phyloP scores from a whole-genome alignment of 345 rosid genomes.

The Linum tenue region DNA sequence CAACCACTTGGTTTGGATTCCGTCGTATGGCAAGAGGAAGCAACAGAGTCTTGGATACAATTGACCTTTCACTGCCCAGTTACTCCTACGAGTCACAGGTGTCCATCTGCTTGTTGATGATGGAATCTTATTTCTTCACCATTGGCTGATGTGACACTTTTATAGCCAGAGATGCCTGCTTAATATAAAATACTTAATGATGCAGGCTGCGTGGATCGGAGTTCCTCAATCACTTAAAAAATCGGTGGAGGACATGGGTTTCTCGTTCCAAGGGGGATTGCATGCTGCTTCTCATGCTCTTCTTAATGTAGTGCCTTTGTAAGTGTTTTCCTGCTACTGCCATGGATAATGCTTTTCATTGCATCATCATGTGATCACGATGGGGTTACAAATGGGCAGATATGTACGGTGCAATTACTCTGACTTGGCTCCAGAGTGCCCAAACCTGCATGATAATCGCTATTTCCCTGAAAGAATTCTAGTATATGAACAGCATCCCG shows the following conservation, averaged over 20 bases:
- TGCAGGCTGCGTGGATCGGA: constrained; percentile 88
- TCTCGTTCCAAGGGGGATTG: constrained; percentile 57
- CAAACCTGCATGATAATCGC: constrained; percentile 49
- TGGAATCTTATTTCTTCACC: not conserved
- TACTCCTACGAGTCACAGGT: constrained; percentile 84
- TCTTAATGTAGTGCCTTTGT: constrained; percentile 73
- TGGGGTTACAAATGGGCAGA: constrained; percentile 30
- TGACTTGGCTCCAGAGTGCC: constrained; percentile 91
- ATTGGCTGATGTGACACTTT: not conserved
- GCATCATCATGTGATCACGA: not conserved
- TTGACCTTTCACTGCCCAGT: constrained; percentile 64
- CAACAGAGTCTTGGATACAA: constrained; percentile 35
- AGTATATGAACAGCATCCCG: constrained; percentile 80
- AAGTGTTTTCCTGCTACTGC: constrained; percentile 17
- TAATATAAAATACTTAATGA: not conserved
- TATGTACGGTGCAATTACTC: constrained; percentile 67
- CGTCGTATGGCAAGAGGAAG: constrained; percentile 43
- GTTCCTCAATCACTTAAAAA: constrained; percentile 51
- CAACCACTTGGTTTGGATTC: constrained; percentile 84
- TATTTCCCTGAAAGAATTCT: constrained; percentile 65
- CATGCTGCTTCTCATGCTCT: constrained; percentile 95
- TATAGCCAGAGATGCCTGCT: not conserved
- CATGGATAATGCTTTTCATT: not conserved
- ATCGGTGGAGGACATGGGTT: constrained; percentile 31
- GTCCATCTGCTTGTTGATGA: constrained; percentile 4